These are phyloP conservation scores for cucumber (Cucumis sativus) DNA, from an alignment of 306 rosid genomes.

Conservation along the genomic window Cucumber_9930_V3 NC_026657.2:13057501-13058000, in stretches of 20 bases:
- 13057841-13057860: background rate
- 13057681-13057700: background rate
- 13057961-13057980: background rate
- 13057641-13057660: background rate
- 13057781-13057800: background rate
- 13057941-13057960: background rate
- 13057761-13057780: background rate
- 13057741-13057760: background rate
- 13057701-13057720: background rate
- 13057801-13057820: background rate
- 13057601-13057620: background rate
- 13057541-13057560: background rate
- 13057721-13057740: background rate
- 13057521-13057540: background rate
- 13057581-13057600: background rate
- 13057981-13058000: background rate
- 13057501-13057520: background rate
- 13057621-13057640: background rate
- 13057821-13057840: background rate
- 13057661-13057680: background rate
- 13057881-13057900: background rate
- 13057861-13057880: background rate
- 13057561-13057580: background rate
- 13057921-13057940: background rate
- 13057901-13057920: background rate